phyloP scores from a whole-genome alignment of 176 grass and related monocot species.

The Chrysopogon serrulatus region DNA sequence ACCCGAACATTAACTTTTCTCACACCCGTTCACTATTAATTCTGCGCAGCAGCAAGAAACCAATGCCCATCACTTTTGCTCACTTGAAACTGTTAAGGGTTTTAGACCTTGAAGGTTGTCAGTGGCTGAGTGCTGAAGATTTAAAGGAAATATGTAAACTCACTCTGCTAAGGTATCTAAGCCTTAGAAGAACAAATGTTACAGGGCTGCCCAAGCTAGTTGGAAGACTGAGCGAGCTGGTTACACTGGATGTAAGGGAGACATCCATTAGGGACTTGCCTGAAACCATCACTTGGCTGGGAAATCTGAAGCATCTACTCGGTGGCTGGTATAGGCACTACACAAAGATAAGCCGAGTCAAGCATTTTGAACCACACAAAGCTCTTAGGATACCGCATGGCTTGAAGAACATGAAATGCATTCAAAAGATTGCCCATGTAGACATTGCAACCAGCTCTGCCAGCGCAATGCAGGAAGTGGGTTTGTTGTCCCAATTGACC shows the following conservation, averaged over 20 bases:
- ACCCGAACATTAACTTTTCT: neutral
- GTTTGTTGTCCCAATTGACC: neutral
- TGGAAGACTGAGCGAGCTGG: neutral
- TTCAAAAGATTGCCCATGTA: neutral
- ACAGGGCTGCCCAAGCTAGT: neutral
- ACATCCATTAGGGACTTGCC: neutral
- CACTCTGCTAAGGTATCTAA: neutral
- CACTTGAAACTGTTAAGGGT: neutral
- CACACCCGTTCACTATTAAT: neutral
- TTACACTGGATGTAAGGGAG: neutral
- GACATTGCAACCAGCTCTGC: neutral
- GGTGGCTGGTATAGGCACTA: neutral
- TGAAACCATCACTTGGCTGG: neutral
- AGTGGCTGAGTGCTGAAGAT: neutral
- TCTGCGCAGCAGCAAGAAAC: neutral
- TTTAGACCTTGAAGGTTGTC: constrained; percentile 8
- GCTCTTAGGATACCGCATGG: neutral
- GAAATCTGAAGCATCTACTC: neutral
- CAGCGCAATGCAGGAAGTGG: neutral
- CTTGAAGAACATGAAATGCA: neutral
- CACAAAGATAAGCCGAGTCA: neutral
- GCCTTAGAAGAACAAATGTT: constrained; percentile 3
- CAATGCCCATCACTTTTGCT: neutral
- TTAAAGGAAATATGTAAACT: neutral
- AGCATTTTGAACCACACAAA: neutral